Conservation (phyloP, 2,329 filamentous ascomycete genomes). For the Clonostachys rhizophaga region DNA sequence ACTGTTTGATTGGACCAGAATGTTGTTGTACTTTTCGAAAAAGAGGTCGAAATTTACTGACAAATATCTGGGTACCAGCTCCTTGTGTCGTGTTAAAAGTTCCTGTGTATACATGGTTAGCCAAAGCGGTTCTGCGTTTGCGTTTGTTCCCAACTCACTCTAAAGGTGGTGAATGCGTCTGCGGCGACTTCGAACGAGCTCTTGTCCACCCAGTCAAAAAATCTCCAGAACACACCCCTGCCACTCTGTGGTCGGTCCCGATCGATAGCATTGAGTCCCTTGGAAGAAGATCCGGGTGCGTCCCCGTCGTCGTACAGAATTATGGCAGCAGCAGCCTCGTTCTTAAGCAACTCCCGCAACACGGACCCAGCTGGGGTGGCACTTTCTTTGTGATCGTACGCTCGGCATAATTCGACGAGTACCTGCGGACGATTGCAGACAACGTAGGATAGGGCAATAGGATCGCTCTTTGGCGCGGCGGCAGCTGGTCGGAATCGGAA, state of each 20-base stretch:
- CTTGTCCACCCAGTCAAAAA: constrained; percentile 96
- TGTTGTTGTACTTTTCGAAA: constrained; percentile 84
- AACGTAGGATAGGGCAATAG: constrained; percentile 83
- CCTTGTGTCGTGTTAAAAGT: constrained; percentile 90
- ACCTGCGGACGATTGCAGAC: constrained; percentile 83
- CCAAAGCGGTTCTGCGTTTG: background rate
- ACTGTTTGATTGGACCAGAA: constrained; percentile 84
- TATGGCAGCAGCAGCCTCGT: constrained; percentile 83
- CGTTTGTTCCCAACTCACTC: constrained; percentile 48
- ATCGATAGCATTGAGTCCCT: constrained; percentile 74
- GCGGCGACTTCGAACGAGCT: constrained; percentile 95
- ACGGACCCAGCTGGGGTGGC: constrained; percentile 89
- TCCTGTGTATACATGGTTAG: constrained; percentile 49
- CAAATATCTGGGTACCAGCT: constrained; percentile 82
- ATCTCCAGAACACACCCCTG: constrained; percentile 88
- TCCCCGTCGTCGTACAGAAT: constrained; percentile 89
- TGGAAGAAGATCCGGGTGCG: constrained; percentile 63
- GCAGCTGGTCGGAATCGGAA: constrained; percentile 80
- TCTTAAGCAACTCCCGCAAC: constrained; percentile 81
- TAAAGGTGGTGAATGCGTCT: constrained; percentile 95
- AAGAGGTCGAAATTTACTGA: constrained; percentile 89
- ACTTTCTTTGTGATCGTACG: constrained; percentile 87
- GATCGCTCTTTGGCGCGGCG: constrained; percentile 64
- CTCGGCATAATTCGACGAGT: constrained; percentile 80
- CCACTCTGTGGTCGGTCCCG: constrained; percentile 71